Percentiles rank a stretch among this genome's conserved stretches.
phyloP scores from a whole-genome alignment of 345 rosid genomes.

The Boechera retrofracta region DNA sequence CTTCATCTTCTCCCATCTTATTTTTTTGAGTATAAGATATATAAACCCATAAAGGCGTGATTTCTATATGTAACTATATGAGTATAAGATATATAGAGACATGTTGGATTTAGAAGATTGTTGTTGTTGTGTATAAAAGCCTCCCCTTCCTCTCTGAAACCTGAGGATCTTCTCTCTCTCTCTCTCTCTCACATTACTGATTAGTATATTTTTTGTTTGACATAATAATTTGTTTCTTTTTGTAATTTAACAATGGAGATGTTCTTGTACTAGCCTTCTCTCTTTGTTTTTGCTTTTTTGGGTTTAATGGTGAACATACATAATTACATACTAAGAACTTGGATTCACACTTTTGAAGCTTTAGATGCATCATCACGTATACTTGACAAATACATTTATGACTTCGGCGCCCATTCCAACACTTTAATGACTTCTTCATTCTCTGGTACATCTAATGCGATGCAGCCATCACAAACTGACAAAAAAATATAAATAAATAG shows the following conservation, averaged over 20 bases:
- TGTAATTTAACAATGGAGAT: slow-evolving; percentile 31
- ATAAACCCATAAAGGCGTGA: slow-evolving; percentile 35
- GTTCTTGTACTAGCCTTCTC: slow-evolving; percentile 11
- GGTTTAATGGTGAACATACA: neutral
- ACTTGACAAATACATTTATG: slow-evolving; percentile 6
- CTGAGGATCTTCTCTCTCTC: slow-evolving; percentile 22
- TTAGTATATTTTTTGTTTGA: slow-evolving; percentile 37
- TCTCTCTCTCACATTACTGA: neutral
- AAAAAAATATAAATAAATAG: slow-evolving; percentile 31
- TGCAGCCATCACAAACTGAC: slow-evolving; percentile 44
- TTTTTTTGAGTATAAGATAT: neutral
- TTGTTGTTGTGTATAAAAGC: slow-evolving; percentile 43
- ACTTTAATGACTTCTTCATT: slow-evolving; percentile 62
- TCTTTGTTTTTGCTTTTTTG: neutral
- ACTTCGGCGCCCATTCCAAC: slow-evolving; percentile 46
- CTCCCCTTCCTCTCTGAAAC: slow-evolving; percentile 24
- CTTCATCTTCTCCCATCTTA: too few species aligned
- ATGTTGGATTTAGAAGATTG: slow-evolving; percentile 38
- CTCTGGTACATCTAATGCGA: slow-evolving; percentile 73
- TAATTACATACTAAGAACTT: neutral
- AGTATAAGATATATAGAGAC: slow-evolving; percentile 38
- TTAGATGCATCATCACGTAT: neutral
- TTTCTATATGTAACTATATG: slow-evolving; percentile 44
- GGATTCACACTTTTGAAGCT: neutral
- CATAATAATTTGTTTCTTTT: slow-evolving; percentile 15